Percentiles rank a stretch among this genome's conserved stretches.
phyloP scores from a whole-genome alignment of 2,329 filamentous ascomycete species.

The Xylariaceae sp. region DNA sequence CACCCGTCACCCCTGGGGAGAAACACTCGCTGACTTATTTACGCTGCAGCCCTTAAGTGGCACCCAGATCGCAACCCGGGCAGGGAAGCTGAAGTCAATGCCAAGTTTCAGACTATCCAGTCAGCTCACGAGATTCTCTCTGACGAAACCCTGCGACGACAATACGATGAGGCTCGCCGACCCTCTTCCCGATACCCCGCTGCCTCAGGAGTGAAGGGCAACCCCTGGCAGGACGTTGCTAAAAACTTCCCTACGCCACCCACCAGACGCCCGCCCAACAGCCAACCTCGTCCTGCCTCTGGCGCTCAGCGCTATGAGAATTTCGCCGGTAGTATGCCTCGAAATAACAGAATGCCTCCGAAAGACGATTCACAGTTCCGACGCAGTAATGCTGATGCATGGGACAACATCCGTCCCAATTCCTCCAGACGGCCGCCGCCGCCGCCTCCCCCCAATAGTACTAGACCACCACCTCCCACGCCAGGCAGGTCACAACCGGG shows the following conservation, averaged over 20 bases:
- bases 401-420: constrained; percentile 33
- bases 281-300: constrained; percentile 25
- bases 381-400: constrained; percentile 32
- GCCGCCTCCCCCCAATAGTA: constrained; percentile 21
- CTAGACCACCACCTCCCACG: constrained; percentile 24
- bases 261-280: constrained; percentile 24
- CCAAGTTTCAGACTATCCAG: constrained; percentile 83
- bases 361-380: constrained; percentile 27
- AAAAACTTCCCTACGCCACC: constrained; percentile 50
- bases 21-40: constrained; percentile 21
- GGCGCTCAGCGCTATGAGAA: constrained; percentile 43
- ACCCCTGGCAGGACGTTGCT: constrained; percentile 51
- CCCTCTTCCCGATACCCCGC: constrained; percentile 38
- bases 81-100: constrained; percentile 71
- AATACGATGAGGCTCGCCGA: constrained; percentile 48
- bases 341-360: constrained; percentile 14
- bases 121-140: constrained; percentile 73
- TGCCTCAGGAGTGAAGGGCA: constrained; percentile 54
- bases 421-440: constrained; percentile 18
- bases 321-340: constrained; percentile 23
- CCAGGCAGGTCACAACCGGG: constrained; percentile 23
- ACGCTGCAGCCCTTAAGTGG: constrained; percentile 65
- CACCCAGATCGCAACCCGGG: constrained; percentile 89
- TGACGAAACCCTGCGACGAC: constrained; percentile 47
- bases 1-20: not conserved